Percentiles rank a stretch among this genome's conserved stretches.
Evolutionary conservation across 176 grass and related monocot species (phyloP).

Genomic region (Carex parvula): DNA sequence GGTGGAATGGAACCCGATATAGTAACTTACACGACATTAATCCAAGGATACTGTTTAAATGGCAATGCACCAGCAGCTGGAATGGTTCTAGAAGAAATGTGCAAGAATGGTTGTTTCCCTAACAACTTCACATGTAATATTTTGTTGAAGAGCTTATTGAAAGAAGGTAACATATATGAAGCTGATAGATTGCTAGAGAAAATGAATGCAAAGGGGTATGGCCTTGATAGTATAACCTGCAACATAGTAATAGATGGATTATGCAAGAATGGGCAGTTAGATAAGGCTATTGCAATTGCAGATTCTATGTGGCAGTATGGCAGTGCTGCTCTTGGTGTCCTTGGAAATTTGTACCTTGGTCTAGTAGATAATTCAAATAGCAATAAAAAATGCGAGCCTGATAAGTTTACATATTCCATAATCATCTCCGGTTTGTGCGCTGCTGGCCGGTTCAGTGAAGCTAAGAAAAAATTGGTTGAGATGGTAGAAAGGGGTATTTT

Average conservation of each 20-base stretch:
- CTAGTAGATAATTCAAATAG: slow-evolving; percentile 42
- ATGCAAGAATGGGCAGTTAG: slow-evolving; percentile 67
- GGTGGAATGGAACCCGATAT: slow-evolving; percentile 61
- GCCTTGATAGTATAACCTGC: slow-evolving; percentile 71
- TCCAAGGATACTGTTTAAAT: slow-evolving; percentile 71
- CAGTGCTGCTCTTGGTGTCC: slow-evolving; percentile 62
- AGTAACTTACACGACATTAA: slow-evolving; percentile 80
- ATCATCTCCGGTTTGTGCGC: slow-evolving; percentile 70
- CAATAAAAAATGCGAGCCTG: slow-evolving; percentile 58
- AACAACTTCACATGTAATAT: slow-evolving; percentile 83
- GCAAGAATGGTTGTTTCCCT: slow-evolving; percentile 41
- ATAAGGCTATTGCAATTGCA: slow-evolving; percentile 78
- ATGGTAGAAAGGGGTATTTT: slow-evolving; percentile 71
- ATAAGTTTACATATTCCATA: slow-evolving; percentile 79
- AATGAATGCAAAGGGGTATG: slow-evolving; percentile 65
- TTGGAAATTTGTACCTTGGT: slow-evolving; percentile 70
- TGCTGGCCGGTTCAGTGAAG: slow-evolving; percentile 63
- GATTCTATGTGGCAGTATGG: slow-evolving; percentile 86
- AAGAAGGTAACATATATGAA: slow-evolving; percentile 60
- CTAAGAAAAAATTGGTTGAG: slow-evolving; percentile 74
- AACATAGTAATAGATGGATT: slow-evolving; percentile 90
- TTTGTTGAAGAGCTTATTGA: slow-evolving; percentile 86
- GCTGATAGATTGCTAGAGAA: slow-evolving; percentile 60
- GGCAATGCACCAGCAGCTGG: slow-evolving; percentile 50
- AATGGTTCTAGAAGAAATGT: slow-evolving; percentile 80